These are phyloP conservation scores for Solanum medicagineum DNA, from an alignment of 257 asterid species.

Conservation along the genomic window DNA sequence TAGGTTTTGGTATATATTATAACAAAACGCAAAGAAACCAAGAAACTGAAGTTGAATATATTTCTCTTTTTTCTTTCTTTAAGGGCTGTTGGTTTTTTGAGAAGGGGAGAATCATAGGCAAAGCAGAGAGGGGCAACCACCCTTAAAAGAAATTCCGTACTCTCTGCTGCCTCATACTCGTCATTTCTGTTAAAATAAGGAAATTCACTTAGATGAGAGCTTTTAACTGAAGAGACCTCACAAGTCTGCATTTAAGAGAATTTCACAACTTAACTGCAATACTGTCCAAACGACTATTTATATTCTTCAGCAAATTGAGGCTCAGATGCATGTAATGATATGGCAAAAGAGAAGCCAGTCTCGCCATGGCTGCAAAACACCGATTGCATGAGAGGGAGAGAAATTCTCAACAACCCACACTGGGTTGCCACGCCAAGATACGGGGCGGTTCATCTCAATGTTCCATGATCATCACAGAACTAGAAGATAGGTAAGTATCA, in stretches of 20 bases:
- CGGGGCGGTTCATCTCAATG: slow-evolving; percentile 7
- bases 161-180: neutral
- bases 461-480: neutral
- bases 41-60: neutral
- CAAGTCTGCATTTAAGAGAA: neutral
- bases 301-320: neutral
- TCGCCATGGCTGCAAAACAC: slow-evolving; percentile 23
- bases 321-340: slow-evolving; percentile 2
- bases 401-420: neutral
- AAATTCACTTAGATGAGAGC: neutral
- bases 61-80: neutral
- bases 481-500: neutral
- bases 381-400: neutral
- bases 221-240: neutral
- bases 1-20: neutral
- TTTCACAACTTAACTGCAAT: neutral
- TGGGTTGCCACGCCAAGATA: slow-evolving; percentile 36
- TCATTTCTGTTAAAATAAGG: neutral
- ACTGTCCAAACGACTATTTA: neutral
- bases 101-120: neutral
- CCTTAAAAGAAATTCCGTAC: slow-evolving; percentile 19
- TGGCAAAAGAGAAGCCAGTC: neutral
- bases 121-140: slow-evolving; percentile 42
- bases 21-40: neutral
- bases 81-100: neutral